phyloP scores from a whole-genome alignment of 140 eudicot species.

The Flaveria floridana region DNA sequence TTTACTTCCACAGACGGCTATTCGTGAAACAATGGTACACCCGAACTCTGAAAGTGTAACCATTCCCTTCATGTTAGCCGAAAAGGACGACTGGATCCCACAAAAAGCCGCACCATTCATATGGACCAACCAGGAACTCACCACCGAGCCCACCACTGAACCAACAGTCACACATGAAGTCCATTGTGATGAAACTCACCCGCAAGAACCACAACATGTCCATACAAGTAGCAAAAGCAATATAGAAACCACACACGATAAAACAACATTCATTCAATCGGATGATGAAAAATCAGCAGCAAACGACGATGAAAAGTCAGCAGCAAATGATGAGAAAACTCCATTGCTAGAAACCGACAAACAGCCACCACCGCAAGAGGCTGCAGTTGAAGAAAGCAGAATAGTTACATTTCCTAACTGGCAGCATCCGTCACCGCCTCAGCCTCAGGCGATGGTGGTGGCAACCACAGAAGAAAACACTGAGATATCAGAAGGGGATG shows the following conservation, averaged over 20 bases:
- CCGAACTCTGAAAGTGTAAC: conserved; percentile 68
- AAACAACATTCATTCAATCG: conserved; percentile 16
- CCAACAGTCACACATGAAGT: conserved; percentile 1
- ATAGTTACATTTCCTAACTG: conserved; percentile 20
- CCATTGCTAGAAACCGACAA: conserved; percentile 42
- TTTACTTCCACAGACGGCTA: conserved; percentile 54
- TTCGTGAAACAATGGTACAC: conserved; percentile 83
- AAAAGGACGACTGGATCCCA: conserved; percentile 91
- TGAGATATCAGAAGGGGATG: conserved; percentile 49
- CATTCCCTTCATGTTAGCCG: conserved; percentile 90
- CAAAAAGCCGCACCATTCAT: conserved; percentile 68
- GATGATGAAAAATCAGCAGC: conserved; percentile 7
- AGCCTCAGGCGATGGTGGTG: conserved; percentile 37
- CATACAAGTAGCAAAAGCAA: conserved; percentile 20
- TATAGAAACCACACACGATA: conserved; percentile 36
- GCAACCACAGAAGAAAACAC: conserved; percentile 33
- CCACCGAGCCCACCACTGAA: conserved; percentile 29
- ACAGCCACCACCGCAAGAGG: conserved; percentile 16
- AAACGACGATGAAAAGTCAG: conserved; percentile 19
- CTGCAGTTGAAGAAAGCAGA: conserved; percentile 35
- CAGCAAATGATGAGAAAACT: conserved; percentile 37
- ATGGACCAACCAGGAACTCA: conserved; percentile 57
- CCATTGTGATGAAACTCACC: conserved; percentile 21
- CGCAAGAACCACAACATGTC: conserved; percentile 34
- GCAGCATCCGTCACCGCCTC: neutral